Percentiles rank a stretch among this genome's conserved stretches.
These are phyloP conservation scores for Mrakia hoshinonis DNA, from an alignment of 768 basidiomycete genomes.

Conservation along the genomic window DNA sequence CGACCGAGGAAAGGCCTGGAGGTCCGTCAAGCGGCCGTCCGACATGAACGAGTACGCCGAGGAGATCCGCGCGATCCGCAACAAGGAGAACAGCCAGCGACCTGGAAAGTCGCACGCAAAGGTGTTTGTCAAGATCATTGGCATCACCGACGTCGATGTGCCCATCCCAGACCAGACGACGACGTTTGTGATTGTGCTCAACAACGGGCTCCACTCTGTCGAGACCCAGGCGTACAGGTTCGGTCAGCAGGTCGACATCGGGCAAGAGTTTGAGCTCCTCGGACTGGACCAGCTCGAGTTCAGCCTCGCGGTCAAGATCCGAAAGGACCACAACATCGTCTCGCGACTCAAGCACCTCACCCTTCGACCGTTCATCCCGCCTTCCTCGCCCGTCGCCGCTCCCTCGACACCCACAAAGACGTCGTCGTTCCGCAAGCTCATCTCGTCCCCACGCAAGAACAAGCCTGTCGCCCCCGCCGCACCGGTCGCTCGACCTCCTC, in stretches of 20 bases:
- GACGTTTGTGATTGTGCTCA: conserved; percentile 71
- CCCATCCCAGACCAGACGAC: conserved; percentile 68
- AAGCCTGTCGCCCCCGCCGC: conserved; percentile 31
- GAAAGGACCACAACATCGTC: conserved; percentile 74
- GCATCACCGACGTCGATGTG: conserved; percentile 61
- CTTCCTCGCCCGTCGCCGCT: conserved; percentile 44
- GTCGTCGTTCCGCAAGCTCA: conserved; percentile 38
- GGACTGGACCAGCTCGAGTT: conserved; percentile 94
- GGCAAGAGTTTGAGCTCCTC: conserved; percentile 47
- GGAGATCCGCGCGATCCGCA: conserved; percentile 71
- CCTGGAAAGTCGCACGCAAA: conserved; percentile 77
- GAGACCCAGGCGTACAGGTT: conserved; percentile 55
- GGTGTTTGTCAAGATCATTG: conserved; percentile 84
- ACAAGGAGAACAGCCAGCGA: conserved; percentile 51
- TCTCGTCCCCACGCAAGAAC: conserved; percentile 42
- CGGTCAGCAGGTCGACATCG: conserved; percentile 37
- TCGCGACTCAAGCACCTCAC: conserved; percentile 64
- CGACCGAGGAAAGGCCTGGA: conserved; percentile 71
- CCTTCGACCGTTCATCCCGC: conserved; percentile 43
- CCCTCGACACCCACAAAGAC: conserved; percentile 57
- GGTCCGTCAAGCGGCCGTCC: conserved; percentile 74
- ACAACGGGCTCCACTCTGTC: conserved; percentile 94
- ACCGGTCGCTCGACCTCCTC: conserved; percentile 17
- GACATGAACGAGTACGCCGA: conserved; percentile 96
- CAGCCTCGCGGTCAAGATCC: conserved; percentile 77